A percentile compares a stretch with the other conserved stretches of the same genome.
These are phyloP conservation scores for Theileria sp. DNA, from an alignment of 169 alveolate genomes.

Conservation along the genomic window DNA sequence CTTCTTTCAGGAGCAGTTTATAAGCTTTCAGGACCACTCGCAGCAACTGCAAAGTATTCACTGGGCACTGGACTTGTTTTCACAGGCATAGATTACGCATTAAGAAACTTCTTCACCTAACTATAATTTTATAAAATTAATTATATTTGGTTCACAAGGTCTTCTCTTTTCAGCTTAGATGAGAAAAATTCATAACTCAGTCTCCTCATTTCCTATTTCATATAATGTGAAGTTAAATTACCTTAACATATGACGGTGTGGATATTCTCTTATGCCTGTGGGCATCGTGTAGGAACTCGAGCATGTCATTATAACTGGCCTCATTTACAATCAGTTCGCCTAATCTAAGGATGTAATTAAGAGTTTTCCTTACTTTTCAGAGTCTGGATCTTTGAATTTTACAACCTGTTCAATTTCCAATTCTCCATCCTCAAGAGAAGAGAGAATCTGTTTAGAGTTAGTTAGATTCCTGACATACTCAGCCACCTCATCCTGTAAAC, in stretches of 20 bases:
- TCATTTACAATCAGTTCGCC: constrained; percentile 29
- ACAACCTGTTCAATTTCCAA: constrained; percentile 5
- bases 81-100: constrained; percentile 74
- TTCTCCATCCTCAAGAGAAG: constrained; percentile 1
- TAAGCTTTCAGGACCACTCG: constrained; percentile 69
- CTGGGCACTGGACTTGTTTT: constrained; percentile 67
- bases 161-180: constrained; percentile 12
- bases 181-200: constrained; percentile 30
- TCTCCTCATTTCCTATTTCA: constrained; percentile 25
- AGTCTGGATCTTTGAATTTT: constrained; percentile 21
- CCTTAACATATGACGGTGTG: constrained; percentile 39
- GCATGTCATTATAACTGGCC: constrained; percentile 42
- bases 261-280: constrained; percentile 36
- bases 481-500: constrained; percentile 11
- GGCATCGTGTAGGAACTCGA: constrained; percentile 29
- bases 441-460: neutral
- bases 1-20: constrained; percentile 83
- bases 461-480: neutral
- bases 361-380: constrained; percentile 11
- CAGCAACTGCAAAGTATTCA: constrained; percentile 68
- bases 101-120: constrained; percentile 52
- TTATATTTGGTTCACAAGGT: neutral
- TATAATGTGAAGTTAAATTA: constrained; percentile 4
- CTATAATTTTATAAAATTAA: neutral
- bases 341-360: neutral